phyloP scores from a whole-genome alignment of 2,329 filamentous ascomycete genomes.

The Penicillium digitatum region DNA sequence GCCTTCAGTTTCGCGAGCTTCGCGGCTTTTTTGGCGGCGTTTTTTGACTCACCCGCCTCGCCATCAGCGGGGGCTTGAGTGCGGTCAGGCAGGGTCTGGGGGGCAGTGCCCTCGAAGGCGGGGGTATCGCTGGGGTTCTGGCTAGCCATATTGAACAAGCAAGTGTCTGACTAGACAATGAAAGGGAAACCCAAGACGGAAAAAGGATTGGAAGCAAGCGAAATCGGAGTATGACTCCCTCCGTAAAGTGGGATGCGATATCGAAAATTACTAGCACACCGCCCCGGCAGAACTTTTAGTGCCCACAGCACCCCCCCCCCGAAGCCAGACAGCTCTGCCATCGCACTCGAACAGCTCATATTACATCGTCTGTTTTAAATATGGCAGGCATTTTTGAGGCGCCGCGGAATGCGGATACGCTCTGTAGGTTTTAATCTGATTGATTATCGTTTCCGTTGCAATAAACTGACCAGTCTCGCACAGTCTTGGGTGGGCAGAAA shows the following conservation, averaged over 20 bases:
- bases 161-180: constrained; percentile 20
- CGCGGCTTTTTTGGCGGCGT: constrained; percentile 48
- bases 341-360: constrained; percentile 23
- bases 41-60: constrained; percentile 34
- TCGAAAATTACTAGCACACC: constrained; percentile 32
- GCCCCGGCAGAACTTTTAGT: constrained; percentile 45
- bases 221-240: constrained; percentile 24
- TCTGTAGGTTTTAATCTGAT: constrained; percentile 57
- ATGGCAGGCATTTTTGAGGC: constrained; percentile 98
- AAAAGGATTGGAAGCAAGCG: constrained; percentile 15
- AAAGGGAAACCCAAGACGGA: constrained; percentile 13
- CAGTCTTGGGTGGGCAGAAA: constrained; percentile 91
- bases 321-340: constrained; percentile 30
- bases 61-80: constrained; percentile 40
- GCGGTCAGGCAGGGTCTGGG: constrained; percentile 40
- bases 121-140: constrained; percentile 28
- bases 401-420: constrained; percentile 82
- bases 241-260: constrained; percentile 39
- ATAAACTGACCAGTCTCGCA: constrained; percentile 34
- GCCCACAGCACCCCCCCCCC: constrained; percentile 28
- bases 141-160: constrained; percentile 31
- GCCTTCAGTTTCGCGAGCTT: constrained; percentile 46
- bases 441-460: constrained; percentile 8
- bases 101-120: constrained; percentile 22
- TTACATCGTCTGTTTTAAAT: constrained; percentile 21